Percentiles rank a stretch among this genome's conserved stretches.
Conservation (phyloP, 345 rosid genomes). For the Eucalyptus cloeziana region DNA sequence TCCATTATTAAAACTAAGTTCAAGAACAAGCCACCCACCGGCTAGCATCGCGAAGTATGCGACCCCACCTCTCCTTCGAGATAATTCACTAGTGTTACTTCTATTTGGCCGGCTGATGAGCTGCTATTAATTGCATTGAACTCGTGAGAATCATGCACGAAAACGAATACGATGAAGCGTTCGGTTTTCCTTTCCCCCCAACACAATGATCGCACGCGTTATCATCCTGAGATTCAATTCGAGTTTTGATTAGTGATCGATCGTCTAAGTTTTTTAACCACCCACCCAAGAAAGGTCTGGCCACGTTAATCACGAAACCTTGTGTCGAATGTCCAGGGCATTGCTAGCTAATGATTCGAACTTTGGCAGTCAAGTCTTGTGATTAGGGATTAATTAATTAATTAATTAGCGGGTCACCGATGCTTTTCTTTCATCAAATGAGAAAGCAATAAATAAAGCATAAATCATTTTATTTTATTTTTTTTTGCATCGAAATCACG, state of each 20-base stretch:
- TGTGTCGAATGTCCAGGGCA: accelerated
- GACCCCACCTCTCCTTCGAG: not conserved
- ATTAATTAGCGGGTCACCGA: not conserved
- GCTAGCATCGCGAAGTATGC: not conserved
- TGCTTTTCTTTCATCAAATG: not conserved
- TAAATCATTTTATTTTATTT: not conserved
- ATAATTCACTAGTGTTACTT: not conserved
- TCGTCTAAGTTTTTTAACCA: not conserved
- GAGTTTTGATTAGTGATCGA: not conserved
- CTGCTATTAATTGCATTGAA: not conserved
- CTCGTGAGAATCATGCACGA: not conserved
- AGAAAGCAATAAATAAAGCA: not conserved
- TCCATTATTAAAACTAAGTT: not conserved
- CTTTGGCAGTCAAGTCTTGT: not conserved
- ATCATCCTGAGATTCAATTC: not conserved
- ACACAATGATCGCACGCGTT: accelerated
- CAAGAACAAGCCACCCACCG: not conserved
- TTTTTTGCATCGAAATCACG: not conserved
- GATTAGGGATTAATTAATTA: not conserved
- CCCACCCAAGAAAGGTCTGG: not conserved
- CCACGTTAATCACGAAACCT: not conserved
- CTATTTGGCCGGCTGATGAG: not conserved
- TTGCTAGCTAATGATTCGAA: not conserved
- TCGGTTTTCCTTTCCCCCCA: not conserved
- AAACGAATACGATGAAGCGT: not conserved